These are phyloP conservation scores for Coemansia sp. DNA, from an alignment of 192 early-diverging fungal species.

Conservation along the genomic window DNA sequence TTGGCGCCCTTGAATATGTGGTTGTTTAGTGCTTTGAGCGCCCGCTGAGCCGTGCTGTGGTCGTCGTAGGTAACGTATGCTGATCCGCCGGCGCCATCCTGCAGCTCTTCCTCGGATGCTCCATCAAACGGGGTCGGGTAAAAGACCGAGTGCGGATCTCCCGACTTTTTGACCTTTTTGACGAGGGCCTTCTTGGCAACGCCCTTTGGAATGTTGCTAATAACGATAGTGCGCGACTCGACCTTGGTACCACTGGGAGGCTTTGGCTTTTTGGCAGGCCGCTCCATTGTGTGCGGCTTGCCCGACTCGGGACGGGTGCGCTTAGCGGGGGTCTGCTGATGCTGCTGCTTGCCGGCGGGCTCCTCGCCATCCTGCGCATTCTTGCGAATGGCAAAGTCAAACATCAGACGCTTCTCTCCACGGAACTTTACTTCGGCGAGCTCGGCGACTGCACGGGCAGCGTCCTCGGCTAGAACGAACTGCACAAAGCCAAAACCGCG, in stretches of 20 bases:
- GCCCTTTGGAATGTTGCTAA: constrained; percentile 58
- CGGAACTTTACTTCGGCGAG: constrained; percentile 74
- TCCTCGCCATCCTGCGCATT: constrained; percentile 2
- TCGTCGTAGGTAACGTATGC: constrained; percentile 45
- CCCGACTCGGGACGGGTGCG: constrained; percentile 7
- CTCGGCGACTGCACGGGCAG: constrained; percentile 71
- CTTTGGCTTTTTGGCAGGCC: constrained; percentile 28
- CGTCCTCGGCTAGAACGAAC: constrained; percentile 59
- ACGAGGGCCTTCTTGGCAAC: constrained; percentile 73
- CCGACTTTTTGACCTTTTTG: constrained; percentile 60
- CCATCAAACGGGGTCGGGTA: constrained; percentile 56
- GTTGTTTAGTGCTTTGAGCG: constrained; percentile 62
- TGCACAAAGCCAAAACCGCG: constrained; percentile 93
- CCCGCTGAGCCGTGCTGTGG: constrained; percentile 48
- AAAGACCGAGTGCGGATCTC: constrained; percentile 61
- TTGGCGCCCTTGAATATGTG: constrained; percentile 77
- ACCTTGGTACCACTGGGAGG: constrained; percentile 2
- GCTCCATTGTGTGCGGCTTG: constrained; percentile 25
- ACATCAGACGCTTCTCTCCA: constrained; percentile 64
- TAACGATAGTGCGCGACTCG: constrained; percentile 34
- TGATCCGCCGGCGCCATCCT: constrained; percentile 41
- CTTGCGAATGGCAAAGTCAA: constrained; percentile 73
- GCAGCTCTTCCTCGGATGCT: constrained; percentile 41
- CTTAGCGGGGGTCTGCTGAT: constrained; percentile 3
- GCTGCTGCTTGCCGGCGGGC: neutral